Base-by-base conservation (phyloP, 345 rosid species). In the Barbarea vulgaris region DNA sequence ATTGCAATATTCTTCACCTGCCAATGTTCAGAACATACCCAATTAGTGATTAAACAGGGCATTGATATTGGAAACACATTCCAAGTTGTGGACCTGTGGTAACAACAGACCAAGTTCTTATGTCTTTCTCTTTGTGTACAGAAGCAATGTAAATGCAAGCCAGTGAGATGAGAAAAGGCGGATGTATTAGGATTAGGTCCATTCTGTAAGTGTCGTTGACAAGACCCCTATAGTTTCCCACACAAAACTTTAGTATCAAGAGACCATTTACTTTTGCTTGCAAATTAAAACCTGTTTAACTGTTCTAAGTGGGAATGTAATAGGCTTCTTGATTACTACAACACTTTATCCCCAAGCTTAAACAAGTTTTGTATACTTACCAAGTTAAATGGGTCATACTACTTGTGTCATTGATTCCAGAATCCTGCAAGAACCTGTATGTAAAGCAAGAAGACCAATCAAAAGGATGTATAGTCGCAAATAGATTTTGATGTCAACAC, bases 151-250 rank as follows among this genome's bases (percentile, higher is more conserved):
- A 90, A 42, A 95, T 87, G 91, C 97, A 95, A 83, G 97, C 99
- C 60, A 95, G 78, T 22, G 99, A 87, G 68, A 95, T 90, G 65
- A 89, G 80, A 81, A 88, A 91, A 1, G 97, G 99, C 5, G 97
- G 96, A 65, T 94, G 93, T 47, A 82, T 80, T 42, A 92, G 99
- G 82, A 92, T 88, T 17, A 92, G 90, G 73, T 94, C 99, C 97
- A 86, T 90, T 89, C 78, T 90, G 87, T 91, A 94, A 7, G 98
- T 94, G 80, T 94, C 98, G 69, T 94, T 94, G 66, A 90, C 88
- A 62, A 95, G 85, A 59, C 99, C 99, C 99, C 99, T 95, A 65
- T 11, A 88, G 14, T 44, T 72, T 64, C 64, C 75, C 76, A 80
- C 64, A 36, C 22, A 58, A 36, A 42, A 48, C 25, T 28, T 60